Conservation (phyloP, 2,329 filamentous ascomycete genomes). For the Penicillium concentricum region DNA sequence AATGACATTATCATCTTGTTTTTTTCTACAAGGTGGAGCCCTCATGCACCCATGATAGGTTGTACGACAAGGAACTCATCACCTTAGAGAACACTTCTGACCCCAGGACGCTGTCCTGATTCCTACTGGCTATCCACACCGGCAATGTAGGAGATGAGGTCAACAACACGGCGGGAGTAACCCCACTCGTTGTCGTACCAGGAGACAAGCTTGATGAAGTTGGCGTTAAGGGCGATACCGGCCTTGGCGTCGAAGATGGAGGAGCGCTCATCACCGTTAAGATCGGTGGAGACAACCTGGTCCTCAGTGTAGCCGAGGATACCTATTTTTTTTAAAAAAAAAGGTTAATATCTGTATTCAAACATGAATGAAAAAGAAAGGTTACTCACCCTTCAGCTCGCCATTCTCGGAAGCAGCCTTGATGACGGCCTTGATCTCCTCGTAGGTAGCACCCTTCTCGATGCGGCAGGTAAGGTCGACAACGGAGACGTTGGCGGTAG, state of each 20-base stretch:
- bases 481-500: slow-evolving; percentile 97
- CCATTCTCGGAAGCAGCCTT: slow-evolving; percentile 77
- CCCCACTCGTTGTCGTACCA: slow-evolving; percentile 99
- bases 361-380: too few relatives aligned
- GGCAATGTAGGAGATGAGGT: slow-evolving; percentile 73
- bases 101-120: slow-evolving; percentile 34
- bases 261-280: slow-evolving; percentile 89
- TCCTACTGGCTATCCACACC: slow-evolving; percentile 64
- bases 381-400: slow-evolving; percentile 64
- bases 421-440: slow-evolving; percentile 88
- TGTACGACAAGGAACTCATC: slow-evolving; percentile 10
- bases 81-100: slow-evolving; percentile 38
- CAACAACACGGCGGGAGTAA: slow-evolving; percentile 93
- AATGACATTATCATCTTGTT: slow-evolving; percentile 26
- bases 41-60: not conserved
- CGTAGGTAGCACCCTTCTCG: slow-evolving; percentile 73
- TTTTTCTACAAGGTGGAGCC: slow-evolving; percentile 14
- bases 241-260: slow-evolving; percentile 99
- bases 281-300: slow-evolving; percentile 88
- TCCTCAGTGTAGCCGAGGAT: slow-evolving; percentile 96
- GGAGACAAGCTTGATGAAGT: slow-evolving; percentile 97
- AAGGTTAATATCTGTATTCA: not conserved
- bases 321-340: too few relatives aligned
- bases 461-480: slow-evolving; percentile 94
- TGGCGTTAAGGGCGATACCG: slow-evolving; percentile 95